A percentile compares a stretch with the other conserved stretches of the same genome.
Evolutionary conservation across 1,284 basidiomycete species (phyloP).

Genomic region (Ustilago hordei): DNA sequence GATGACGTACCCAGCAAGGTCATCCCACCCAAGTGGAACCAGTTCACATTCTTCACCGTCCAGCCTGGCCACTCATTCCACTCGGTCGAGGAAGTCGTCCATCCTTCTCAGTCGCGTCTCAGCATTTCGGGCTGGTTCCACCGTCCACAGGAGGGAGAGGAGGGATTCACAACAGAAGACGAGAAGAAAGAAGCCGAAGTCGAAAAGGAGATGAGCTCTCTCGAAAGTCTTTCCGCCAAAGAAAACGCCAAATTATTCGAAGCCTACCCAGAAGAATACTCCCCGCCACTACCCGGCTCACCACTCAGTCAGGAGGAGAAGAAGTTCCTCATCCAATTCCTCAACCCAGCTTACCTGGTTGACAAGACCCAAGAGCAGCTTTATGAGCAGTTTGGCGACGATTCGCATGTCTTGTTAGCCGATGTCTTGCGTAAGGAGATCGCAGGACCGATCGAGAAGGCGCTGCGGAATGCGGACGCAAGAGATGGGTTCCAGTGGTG

Average conservation of each 20-base stretch:
- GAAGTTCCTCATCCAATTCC: constrained; percentile 74
- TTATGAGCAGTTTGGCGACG: constrained; percentile 83
- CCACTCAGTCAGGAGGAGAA: constrained; percentile 57
- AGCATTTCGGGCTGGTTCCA: constrained; percentile 96
- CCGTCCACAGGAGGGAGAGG: constrained; percentile 87
- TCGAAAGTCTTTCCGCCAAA: constrained; percentile 75
- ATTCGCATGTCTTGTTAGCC: constrained; percentile 82
- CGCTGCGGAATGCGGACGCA: constrained; percentile 73
- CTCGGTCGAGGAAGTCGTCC: constrained; percentile 89
- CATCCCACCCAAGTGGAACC: constrained; percentile 80
- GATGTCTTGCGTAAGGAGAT: constrained; percentile 65
- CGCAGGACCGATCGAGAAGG: constrained; percentile 57
- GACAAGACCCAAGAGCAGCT: constrained; percentile 83
- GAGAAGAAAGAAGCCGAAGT: constrained; percentile 72
- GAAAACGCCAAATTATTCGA: constrained; percentile 77
- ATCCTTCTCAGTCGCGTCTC: constrained; percentile 71
- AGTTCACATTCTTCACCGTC: constrained; percentile 95
- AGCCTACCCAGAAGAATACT: constrained; percentile 59
- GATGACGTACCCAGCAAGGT: constrained; percentile 58
- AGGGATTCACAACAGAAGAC: constrained; percentile 78
- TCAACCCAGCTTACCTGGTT: constrained; percentile 91
- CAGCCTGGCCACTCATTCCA: constrained; percentile 89
- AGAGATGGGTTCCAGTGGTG: constrained; percentile 73
- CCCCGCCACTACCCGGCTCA: constrained; percentile 63
- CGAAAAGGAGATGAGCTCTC: constrained; percentile 60